These are phyloP conservation scores for Penicillium sp. DNA, from an alignment of 2,329 filamentous ascomycete species.

Conservation along the genomic window DNA sequence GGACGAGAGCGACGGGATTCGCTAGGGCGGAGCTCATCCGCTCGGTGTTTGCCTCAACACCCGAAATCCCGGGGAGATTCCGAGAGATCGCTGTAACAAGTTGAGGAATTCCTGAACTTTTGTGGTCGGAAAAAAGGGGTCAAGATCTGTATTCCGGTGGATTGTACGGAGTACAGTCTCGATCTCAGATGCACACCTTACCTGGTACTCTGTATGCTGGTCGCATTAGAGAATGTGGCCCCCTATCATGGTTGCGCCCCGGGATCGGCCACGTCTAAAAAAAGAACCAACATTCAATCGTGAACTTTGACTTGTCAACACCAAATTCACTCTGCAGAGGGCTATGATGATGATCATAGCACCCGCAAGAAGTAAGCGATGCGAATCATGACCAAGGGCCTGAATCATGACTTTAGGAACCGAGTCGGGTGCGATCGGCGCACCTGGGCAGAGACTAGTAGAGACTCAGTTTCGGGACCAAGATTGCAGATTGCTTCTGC, in stretches of 20 bases:
- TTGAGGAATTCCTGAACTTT: background rate
- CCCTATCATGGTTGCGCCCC: background rate
- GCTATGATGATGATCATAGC: conserved; percentile 3
- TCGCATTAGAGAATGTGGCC: background rate
- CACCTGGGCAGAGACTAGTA: no score
- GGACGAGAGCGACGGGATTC: background rate
- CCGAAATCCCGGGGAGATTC: background rate
- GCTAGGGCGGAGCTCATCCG: background rate
- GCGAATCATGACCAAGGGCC: no score
- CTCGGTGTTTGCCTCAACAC: background rate
- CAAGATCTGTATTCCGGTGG: no score
- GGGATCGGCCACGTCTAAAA: conserved; percentile 15
- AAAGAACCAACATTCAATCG: conserved; percentile 20
- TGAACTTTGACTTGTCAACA: conserved; percentile 8
- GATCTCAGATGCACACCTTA: background rate
- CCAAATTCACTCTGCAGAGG: conserved; percentile 2
- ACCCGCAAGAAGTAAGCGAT: background rate
- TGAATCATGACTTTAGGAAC: no score
- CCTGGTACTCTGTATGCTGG: background rate
- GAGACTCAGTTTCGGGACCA: no score
- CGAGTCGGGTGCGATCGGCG: no score
- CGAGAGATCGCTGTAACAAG: background rate
- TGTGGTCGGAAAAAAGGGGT: background rate
- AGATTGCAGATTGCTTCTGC: no score
- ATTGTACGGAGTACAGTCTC: background rate